Conservation (phyloP, 1,139 yeast genomes). For the Taphrina communis region DNA sequence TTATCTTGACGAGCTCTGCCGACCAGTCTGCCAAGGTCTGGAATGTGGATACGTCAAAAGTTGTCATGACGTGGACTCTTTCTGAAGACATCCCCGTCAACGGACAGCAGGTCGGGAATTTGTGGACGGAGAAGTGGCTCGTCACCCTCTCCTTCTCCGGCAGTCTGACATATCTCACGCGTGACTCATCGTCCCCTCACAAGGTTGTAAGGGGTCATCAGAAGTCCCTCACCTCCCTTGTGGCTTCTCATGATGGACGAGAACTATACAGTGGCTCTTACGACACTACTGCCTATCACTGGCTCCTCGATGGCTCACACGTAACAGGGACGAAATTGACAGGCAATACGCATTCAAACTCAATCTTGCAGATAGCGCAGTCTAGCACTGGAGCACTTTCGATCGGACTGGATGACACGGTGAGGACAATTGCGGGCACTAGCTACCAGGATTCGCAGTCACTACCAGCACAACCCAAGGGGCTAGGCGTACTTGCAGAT, state of each 20-base stretch:
- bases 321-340: slow-evolving; percentile 52
- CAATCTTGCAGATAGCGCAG: slow-evolving; percentile 58
- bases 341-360: slow-evolving; percentile 61
- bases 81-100: slow-evolving; percentile 51
- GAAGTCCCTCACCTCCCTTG: slow-evolving; percentile 70
- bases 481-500: slow-evolving; percentile 60
- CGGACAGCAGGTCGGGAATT: slow-evolving; percentile 82
- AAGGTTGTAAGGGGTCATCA: slow-evolving; percentile 76
- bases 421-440: slow-evolving; percentile 48
- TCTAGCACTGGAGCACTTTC: slow-evolving; percentile 56
- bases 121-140: slow-evolving; percentile 64
- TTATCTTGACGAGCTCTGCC: slow-evolving; percentile 78
- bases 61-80: slow-evolving; percentile 49
- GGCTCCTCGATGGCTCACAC: slow-evolving; percentile 57
- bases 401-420: slow-evolving; percentile 88
- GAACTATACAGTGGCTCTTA: slow-evolving; percentile 72
- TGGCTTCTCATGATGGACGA: slow-evolving; percentile 50
- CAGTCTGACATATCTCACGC: slow-evolving; percentile 65
- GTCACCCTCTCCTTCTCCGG: slow-evolving; percentile 78
- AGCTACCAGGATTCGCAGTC: slow-evolving; percentile 48
- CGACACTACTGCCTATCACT: slow-evolving; percentile 73
- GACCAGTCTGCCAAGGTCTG: slow-evolving; percentile 76
- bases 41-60: slow-evolving; percentile 49
- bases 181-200: slow-evolving; percentile 54
- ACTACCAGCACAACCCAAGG: slow-evolving; percentile 53